Base-by-base conservation (phyloP, 345 rosid genomes). In the Laguncularia racemosa region DNA sequence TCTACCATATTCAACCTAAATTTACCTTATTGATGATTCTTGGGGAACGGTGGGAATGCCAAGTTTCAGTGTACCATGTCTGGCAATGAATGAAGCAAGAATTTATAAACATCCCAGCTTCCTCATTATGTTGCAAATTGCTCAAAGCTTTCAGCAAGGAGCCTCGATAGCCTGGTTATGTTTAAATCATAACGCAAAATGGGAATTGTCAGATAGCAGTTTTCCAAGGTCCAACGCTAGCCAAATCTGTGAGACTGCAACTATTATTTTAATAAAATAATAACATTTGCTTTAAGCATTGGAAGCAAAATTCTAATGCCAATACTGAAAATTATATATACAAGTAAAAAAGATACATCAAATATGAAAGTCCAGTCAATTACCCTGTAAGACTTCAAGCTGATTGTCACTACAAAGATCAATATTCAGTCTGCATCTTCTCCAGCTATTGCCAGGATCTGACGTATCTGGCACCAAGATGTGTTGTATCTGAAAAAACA, bases 1-100 rank as follows among this genome's bases (percentile, higher is more conserved):
- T 33, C 40, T 7, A 33, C 40, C 7, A 10, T 33, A 33, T 33
- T 33, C 40, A 52, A 45, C 40, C 18, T 51, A 48, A 43, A 12
- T 52, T 52, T 61, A 85, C 98, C 91, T 81, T 83, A 49, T 71
- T 71, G 62, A 76, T 74, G 63, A 89, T 72, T 71, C 78, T 83
- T 28, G 89, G 81, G 67, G 98, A 84, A 64, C 21, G 66, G 45
- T 75, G 75, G 23, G 85, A 84, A 70, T 86, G 89, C 95, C 98
- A 92, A 38, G 91, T 81, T 63, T 70, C 74, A 56, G 78, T 16
- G 70, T 57, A 28, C 73, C 62, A 69, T 60, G 93, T 81, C 67
- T 89, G 98, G 76, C 95, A 84, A 68, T 86, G 95, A 69, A 67
- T 56, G 74, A 55, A 92, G 73, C 98, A 92, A 8, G 98, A 89